Evolutionary conservation across 2,329 filamentous ascomycete genomes (phyloP).

Genomic region (Phaeosphaeria sp.): DNA sequence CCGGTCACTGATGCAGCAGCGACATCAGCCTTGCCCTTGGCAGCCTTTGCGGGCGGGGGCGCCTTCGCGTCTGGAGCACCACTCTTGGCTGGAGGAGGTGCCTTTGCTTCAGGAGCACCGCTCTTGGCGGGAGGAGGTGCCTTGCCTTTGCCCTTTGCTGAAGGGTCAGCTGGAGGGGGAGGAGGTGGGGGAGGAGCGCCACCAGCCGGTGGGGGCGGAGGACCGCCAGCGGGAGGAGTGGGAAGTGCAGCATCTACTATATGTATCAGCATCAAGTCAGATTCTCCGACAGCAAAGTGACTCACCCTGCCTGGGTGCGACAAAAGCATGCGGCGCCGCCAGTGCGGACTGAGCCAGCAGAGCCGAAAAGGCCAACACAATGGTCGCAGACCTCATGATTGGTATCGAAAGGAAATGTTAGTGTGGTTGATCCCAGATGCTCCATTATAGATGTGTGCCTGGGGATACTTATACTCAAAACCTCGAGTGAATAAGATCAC

Average conservation of each 20-base stretch:
- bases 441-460: not conserved
- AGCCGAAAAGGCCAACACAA: conserved; percentile 1
- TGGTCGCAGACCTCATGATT: not conserved
- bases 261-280: not conserved
- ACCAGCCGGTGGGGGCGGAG: not conserved
- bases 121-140: not conserved
- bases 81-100: not conserved
- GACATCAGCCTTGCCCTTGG: not conserved
- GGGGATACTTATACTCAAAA: not conserved
- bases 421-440: not conserved
- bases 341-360: not conserved
- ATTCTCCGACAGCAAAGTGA: not conserved
- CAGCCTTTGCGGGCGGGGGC: not conserved
- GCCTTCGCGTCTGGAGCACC: no score
- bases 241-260: not conserved
- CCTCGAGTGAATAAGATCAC: not conserved
- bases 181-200: no score
- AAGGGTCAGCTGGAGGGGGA: not conserved
- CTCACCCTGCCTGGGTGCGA: not conserved
- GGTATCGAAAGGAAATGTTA: not conserved
- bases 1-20: not conserved
- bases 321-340: conserved; percentile 1
- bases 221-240: not conserved
- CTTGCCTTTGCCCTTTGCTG: not conserved
- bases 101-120: not conserved